Evolutionary conservation across 805 yeast species (phyloP), one percentile per base, ranked within the genome.

Genomic region (Tetrapisispora nanseiensis): DNA sequence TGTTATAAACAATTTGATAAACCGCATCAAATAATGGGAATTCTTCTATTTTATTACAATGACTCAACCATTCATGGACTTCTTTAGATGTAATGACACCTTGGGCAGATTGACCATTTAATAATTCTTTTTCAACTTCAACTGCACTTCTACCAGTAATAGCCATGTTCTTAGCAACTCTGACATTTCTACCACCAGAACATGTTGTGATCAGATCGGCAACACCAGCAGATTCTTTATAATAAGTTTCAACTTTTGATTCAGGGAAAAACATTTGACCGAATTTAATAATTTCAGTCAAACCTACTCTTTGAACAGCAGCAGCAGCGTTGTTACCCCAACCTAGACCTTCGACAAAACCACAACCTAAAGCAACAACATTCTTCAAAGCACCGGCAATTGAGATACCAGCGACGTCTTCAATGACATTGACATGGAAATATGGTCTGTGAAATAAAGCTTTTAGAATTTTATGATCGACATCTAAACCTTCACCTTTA

Each of bases 251-350:
- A 21, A 83, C 74, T 48, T 75, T 68, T 54, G 83, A 78, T 46
- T 73, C 76, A 31, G 80, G 87, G 78, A 77, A 90, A 68, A 84
- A 87, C 51, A 70, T 71, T 54, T 76, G 70, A 30, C 95, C 92
- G 65, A 90, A 90, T 60, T 75, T 75, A 63, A 89, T 82, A 59
- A 83, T 86, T 69, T 90, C 97, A 55, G 80, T 74, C 51, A 90
- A 69, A 34, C 98, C 98, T 51, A 89, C 81, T 69, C 98, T 78
- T 87, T 90, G 94, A 55, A 90, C 79, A 33, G 97, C 98, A 43
- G 97, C 82, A 66, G 89, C 86, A 51, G 98, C 97, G 63, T 90
- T 90, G 67, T 87, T 95, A 64, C 98, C 98, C 98, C 98, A 90
- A 50, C 94, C 95, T 49, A 84, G 74, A 53, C 97, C 97, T 66